Evolutionary conservation across 768 basidiomycete species (phyloP), one percentile per base, ranked within the genome.

Genomic region (Panaeolus papilionaceus): DNA sequence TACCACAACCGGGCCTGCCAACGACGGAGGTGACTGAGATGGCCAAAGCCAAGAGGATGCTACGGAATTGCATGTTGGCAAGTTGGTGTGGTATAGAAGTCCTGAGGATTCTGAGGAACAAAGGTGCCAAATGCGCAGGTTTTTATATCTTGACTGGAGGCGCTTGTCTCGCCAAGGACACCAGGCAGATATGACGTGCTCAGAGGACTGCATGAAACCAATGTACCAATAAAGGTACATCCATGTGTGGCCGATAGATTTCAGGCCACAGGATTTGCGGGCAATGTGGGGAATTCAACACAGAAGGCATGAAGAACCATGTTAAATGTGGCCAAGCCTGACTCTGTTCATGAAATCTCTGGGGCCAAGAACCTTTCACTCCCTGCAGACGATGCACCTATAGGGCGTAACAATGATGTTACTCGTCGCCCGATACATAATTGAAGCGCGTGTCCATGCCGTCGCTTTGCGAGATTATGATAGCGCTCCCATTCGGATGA

Each of bases 1-100:
- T 80, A 62, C 83, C 84, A 67, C 85, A 86, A 40, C 54, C 54
- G 14, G 38, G 8, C 28, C 54, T 58, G 26, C 54, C 54, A 33
- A 58, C 11, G 54, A 58, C 54, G 14, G 54, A 58, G 54, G 54
- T 58, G 54, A 28, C 54, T n/a, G 54, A 28, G 10, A 33, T 14
- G 33, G 28, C 54, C 28, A 58, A 16, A 16, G 28, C 28, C 26
- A 58, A 16, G 33, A 58, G 26, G 54, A 58, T 58, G 54, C n/a
- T 58, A n/a, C 54, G 54, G 54, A 58, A 58, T 33, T 58, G 54
- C 54, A 58, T 58, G 26, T 58, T 58, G 28, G 16, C 12, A 16
- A 58, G 54, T 12, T 28, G 11, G 28, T 6, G 16, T 33, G 54
- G 54, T 37, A 16, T 12, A 37, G 54, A 58, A 51, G 49, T 51